These are phyloP conservation scores for Citrus australasica DNA, from an alignment of 345 rosid species.

Conservation along the genomic window DNA sequence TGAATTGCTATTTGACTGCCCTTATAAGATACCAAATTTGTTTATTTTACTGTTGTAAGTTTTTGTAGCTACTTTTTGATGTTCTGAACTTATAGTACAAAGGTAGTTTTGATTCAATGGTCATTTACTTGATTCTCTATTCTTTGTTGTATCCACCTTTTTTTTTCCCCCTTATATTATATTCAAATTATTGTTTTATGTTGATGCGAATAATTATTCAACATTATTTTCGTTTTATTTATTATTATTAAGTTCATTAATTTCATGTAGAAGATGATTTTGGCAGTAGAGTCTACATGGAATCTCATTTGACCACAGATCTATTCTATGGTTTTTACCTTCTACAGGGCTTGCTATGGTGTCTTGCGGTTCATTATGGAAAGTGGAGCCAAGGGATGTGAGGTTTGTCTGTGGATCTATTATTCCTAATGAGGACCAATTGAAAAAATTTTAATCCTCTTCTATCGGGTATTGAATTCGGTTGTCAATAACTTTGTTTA, in stretches of 20 bases:
- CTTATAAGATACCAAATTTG: too few species aligned
- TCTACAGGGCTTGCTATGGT: constrained; percentile 80
- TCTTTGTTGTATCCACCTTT: not conserved
- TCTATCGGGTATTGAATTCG: not conserved
- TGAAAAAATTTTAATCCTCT: not conserved
- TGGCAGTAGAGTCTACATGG: not conserved
- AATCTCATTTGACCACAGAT: not conserved
- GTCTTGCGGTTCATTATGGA: constrained; percentile 83
- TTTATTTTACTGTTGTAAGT: too few species aligned
- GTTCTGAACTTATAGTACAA: too few species aligned
- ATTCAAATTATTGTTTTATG: not conserved
- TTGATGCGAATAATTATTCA: not conserved
- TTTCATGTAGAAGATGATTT: not conserved
- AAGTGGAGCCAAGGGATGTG: constrained; percentile 90
- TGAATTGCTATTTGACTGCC: too few species aligned
- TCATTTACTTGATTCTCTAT: not conserved
- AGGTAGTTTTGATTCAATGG: not conserved
- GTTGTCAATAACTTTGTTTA: not conserved
- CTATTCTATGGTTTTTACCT: not conserved
- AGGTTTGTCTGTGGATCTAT: constrained; percentile 34
- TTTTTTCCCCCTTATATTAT: too few species aligned
- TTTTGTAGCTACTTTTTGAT: too few species aligned
- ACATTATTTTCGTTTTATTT: not conserved
- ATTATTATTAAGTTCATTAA: not conserved
- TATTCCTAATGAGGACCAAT: not conserved